A percentile compares a stretch with the other conserved stretches of the same genome.
Conservation (phyloP, 805 yeast genomes). For the Wickerhamomyces ciferrii region DNA sequence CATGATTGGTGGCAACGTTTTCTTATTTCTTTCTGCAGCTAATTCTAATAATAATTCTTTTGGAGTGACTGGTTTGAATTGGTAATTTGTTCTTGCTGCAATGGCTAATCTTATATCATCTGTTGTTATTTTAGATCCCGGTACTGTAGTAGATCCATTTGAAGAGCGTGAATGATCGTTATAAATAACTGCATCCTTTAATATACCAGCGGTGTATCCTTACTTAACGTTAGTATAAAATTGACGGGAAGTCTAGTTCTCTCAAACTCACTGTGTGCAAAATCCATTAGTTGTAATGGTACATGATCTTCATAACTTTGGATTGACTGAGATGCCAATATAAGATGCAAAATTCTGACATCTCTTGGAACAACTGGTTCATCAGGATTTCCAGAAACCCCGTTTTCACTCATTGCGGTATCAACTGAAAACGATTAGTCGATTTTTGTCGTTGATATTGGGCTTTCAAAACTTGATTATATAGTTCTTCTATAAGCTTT, state of each 20-base stretch:
- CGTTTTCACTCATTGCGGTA: conserved; percentile 2
- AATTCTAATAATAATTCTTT: conserved; percentile 85
- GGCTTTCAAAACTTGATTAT: neutral
- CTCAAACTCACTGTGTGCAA: conserved; percentile 62
- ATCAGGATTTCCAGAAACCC: conserved; percentile 14
- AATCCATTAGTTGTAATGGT: conserved; percentile 93
- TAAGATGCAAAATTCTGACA: conserved; percentile 82
- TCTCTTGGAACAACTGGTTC: conserved; percentile 64
- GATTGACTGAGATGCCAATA: conserved; percentile 90
- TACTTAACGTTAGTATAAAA: conserved; percentile 1
- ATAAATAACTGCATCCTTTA: conserved; percentile 86
- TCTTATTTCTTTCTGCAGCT: conserved; percentile 88
- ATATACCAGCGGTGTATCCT: conserved; percentile 77
- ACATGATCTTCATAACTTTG: conserved; percentile 93
- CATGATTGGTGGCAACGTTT: conserved; percentile 85
- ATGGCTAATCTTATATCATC: conserved; percentile 92
- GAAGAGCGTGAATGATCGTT: conserved; percentile 67
- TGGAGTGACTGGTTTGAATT: conserved; percentile 94
- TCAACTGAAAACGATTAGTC: neutral
- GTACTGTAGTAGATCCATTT: conserved; percentile 33
- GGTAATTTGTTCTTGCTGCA: conserved; percentile 91
- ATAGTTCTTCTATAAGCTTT: neutral
- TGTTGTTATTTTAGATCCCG: conserved; percentile 55
- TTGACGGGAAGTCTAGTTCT: no score
- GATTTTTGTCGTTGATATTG: neutral